Evolutionary conservation across 2,329 filamentous ascomycete species (phyloP).

Genomic region (Aspergillus oerlinghausenensis): DNA sequence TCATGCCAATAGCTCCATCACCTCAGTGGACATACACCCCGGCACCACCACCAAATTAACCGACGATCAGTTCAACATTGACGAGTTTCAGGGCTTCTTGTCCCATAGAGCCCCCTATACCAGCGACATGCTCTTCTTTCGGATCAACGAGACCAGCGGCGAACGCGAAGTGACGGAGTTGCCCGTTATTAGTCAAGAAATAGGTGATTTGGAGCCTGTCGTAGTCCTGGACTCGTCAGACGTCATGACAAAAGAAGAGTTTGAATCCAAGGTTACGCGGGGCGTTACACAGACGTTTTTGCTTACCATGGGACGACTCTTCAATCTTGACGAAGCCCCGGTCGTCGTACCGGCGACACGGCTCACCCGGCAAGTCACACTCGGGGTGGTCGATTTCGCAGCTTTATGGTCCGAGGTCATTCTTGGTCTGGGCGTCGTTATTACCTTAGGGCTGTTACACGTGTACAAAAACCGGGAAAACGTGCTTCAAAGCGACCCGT

Average conservation of each 20-base stretch:
- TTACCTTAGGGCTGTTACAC: constrained; percentile 23
- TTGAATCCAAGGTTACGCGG: constrained; percentile 21
- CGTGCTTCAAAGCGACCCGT: constrained; percentile 29
- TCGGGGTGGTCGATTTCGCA: constrained; percentile 26
- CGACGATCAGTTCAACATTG: constrained; percentile 23
- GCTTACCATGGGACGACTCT: constrained; percentile 27
- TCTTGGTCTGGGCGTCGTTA: constrained; percentile 18
- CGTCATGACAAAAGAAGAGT: constrained; percentile 25
- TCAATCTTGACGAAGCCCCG: constrained; percentile 24
- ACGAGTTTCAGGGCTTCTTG: constrained; percentile 28
- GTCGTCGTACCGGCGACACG: constrained; percentile 18
- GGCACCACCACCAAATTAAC: constrained; percentile 18
- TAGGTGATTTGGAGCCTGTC: constrained; percentile 27
- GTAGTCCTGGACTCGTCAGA: constrained; percentile 26
- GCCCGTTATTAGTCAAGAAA: constrained; percentile 28
- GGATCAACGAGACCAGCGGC: constrained; percentile 24
- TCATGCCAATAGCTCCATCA: constrained; percentile 34
- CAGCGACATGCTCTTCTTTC: constrained; percentile 30
- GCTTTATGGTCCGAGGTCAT: constrained; percentile 28
- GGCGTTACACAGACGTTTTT: constrained; percentile 29
- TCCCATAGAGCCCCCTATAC: constrained; percentile 29
- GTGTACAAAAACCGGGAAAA: constrained; percentile 25
- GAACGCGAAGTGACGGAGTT: constrained; percentile 25
- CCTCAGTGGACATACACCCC: constrained; percentile 16
- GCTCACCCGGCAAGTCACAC: constrained; percentile 23